These are phyloP conservation scores for Penicillium italicum DNA, from an alignment of 2,329 filamentous ascomycete genomes.

Conservation along the genomic window DNA sequence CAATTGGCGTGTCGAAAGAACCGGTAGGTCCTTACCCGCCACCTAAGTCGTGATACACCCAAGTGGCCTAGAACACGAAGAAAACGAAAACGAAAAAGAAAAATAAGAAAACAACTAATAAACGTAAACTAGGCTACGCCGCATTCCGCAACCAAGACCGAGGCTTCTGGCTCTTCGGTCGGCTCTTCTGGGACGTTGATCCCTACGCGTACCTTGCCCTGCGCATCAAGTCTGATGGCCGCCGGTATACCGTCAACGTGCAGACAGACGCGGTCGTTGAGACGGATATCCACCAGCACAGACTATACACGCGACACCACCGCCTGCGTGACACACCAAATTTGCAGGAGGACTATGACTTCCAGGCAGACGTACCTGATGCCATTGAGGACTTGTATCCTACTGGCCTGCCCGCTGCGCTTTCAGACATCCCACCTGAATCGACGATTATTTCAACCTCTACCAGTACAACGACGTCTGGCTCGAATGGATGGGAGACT, in stretches of 20 bases:
- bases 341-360: slow-evolving; percentile 13
- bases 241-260: slow-evolving; percentile 91
- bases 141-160: slow-evolving; percentile 82
- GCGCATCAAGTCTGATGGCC: slow-evolving; percentile 82
- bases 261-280: slow-evolving; percentile 92
- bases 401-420: slow-evolving; percentile 31
- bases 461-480: slow-evolving; percentile 50
- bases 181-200: slow-evolving; percentile 82
- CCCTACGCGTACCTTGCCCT: slow-evolving; percentile 83
- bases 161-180: slow-evolving; percentile 76
- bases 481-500: slow-evolving; percentile 88
- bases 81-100: not conserved
- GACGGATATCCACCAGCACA: slow-evolving; percentile 94
- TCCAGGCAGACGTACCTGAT: slow-evolving; percentile 22
- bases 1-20: slow-evolving; percentile 50
- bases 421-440: slow-evolving; percentile 39
- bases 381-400: slow-evolving; percentile 26
- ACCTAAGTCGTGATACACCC: not conserved
- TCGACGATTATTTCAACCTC: slow-evolving; percentile 35
- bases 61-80: not conserved
- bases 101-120: not conserved
- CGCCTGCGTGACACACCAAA: slow-evolving; percentile 24
- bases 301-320: slow-evolving; percentile 59
- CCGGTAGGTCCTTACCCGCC: slow-evolving; percentile 26
- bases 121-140: slow-evolving; percentile 67